These are phyloP conservation scores for Jimgerdemannia flammicorona DNA, from an alignment of 192 early-diverging fungal species.

Conservation along the genomic window DNA sequence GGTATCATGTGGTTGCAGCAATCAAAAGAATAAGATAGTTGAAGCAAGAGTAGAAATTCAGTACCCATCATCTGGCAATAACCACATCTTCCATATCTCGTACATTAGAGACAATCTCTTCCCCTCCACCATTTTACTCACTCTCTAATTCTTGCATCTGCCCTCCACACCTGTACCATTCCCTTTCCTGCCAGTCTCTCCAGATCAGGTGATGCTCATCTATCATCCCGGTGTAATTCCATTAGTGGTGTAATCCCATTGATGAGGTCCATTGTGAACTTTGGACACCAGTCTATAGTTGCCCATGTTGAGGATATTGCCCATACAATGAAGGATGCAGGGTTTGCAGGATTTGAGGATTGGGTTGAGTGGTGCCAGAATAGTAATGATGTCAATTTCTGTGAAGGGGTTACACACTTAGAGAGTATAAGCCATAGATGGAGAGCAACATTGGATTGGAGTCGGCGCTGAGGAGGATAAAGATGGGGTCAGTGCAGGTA, in stretches of 20 bases:
- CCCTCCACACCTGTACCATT: slow-evolving; percentile 39
- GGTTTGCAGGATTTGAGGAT: not conserved
- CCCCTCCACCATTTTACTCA: too few species aligned
- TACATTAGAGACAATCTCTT: too few species aligned
- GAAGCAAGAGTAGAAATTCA: not conserved
- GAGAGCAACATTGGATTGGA: not conserved
- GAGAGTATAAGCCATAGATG: not conserved
- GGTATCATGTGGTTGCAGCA: too few species aligned
- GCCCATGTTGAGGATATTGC: too few species aligned
- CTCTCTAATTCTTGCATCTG: not conserved
- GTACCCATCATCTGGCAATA: not conserved
- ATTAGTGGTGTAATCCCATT: slow-evolving; percentile 25
- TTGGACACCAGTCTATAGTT: slow-evolving; percentile 27
- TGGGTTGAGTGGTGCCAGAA: not conserved
- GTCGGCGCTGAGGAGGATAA: too few species aligned
- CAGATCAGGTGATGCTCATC: slow-evolving; percentile 20
- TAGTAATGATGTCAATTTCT: too few species aligned
- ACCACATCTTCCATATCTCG: too few species aligned
- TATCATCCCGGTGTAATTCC: slow-evolving; percentile 17
- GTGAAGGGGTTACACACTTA: not conserved
- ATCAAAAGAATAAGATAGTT: not conserved
- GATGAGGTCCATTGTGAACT: not conserved
- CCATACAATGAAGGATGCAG: too few species aligned
- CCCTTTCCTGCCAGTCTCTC: slow-evolving; percentile 11
- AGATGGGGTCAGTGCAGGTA: too few species aligned